Percentiles rank a stretch among this genome's conserved stretches.
phyloP scores from a whole-genome alignment of 352 stramenopile species.

The Ophiocytium majus region DNA sequence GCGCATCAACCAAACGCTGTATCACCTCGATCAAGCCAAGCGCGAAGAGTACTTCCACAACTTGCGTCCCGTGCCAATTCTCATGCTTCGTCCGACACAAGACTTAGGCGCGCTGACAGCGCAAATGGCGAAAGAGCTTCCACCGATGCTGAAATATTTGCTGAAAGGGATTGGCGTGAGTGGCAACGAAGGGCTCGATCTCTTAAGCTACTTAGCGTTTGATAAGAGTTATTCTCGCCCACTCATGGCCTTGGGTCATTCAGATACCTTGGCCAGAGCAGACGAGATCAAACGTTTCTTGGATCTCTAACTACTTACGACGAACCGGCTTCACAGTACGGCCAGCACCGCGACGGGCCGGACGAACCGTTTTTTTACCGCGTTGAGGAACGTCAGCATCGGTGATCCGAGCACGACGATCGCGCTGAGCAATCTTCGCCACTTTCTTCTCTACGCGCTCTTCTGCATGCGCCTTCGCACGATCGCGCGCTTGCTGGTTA shows the following conservation, averaged over 20 bases:
- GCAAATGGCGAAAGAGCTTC: neutral
- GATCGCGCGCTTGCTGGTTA: neutral
- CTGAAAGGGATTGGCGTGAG: neutral
- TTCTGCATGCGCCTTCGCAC: neutral
- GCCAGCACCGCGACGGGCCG: no score
- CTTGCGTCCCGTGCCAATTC: slow-evolving; percentile 1
- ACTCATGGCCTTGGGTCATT: neutral
- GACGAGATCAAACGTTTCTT: neutral
- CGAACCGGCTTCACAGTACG: no score
- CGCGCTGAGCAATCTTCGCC: no score
- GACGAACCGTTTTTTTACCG: no score
- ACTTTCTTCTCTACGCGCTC: neutral
- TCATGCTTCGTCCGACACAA: slow-evolving; percentile 4
- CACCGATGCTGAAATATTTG: neutral
- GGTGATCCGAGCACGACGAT: no score
- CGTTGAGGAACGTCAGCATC: no score
- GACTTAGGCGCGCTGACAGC: neutral
- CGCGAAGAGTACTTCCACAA: no score
- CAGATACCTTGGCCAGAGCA: neutral
- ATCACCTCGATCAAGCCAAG: neutral
- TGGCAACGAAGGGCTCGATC: neutral
- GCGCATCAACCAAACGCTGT: neutral
- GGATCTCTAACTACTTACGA: no score
- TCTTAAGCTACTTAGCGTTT: slow-evolving; percentile 4
- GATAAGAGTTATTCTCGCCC: neutral